Percentiles rank a stretch among this genome's conserved stretches.
Conservation (phyloP, 164 flowering plant species). For the Macadamia tetraphylla region DNA sequence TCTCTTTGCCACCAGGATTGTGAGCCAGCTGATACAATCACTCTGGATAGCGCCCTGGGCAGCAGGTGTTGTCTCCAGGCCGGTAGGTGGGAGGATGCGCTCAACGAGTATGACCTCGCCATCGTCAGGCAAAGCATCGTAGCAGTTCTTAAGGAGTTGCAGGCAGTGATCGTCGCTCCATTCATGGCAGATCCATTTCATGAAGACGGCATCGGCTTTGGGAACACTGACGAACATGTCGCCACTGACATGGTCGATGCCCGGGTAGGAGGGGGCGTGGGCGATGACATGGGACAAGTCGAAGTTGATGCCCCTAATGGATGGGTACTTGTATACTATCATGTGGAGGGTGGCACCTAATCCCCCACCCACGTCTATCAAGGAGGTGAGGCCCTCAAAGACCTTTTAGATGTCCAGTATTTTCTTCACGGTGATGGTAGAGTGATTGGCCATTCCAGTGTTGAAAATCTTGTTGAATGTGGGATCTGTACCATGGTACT, state of each 20-base stretch:
- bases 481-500: slow-evolving; percentile 64
- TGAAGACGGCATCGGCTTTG: slow-evolving; percentile 6
- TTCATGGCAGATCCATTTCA: slow-evolving; percentile 82
- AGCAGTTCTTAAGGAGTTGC: slow-evolving; percentile 68
- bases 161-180: slow-evolving; percentile 86
- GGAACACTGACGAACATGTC: slow-evolving; percentile 37
- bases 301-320: slow-evolving; percentile 70
- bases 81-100: slow-evolving; percentile 45
- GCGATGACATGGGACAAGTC: slow-evolving; percentile 82
- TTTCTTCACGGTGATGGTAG: slow-evolving; percentile 71
- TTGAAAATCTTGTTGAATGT: slow-evolving; percentile 83
- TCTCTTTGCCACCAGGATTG: no score
- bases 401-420: slow-evolving; percentile 62
- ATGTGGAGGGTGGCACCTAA: slow-evolving; percentile 55
- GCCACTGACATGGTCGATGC: slow-evolving; percentile 79
- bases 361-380: slow-evolving; percentile 92
- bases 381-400: slow-evolving; percentile 48
- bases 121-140: slow-evolving; percentile 53
- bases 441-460: slow-evolving; percentile 68
- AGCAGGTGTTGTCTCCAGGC: slow-evolving; percentile 39
- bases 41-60: slow-evolving; percentile 32
- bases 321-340: slow-evolving; percentile 64
- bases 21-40: no score
- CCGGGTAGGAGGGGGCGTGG: slow-evolving; percentile 61
- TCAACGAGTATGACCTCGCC: slow-evolving; percentile 74